Conservation (phyloP, 2,329 filamentous ascomycete species). For the Tolypocladium endophyticum region DNA sequence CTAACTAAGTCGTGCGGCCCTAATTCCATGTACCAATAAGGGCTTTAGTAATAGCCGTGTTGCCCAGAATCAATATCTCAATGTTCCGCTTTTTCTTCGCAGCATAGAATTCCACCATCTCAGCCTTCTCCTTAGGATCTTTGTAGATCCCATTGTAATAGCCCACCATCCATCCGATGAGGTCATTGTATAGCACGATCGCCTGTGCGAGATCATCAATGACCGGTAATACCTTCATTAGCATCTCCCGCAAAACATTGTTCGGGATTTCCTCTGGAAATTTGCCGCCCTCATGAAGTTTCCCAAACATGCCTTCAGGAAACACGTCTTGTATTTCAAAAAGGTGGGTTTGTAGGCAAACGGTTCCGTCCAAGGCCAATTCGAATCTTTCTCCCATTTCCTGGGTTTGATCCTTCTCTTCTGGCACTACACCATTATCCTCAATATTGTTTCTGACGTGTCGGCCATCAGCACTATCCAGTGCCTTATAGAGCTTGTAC, state of each 20-base stretch:
- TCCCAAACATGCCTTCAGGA: no score
- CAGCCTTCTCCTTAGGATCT: neutral
- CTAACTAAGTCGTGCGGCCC: neutral
- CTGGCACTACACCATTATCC: neutral
- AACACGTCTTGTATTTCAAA: neutral
- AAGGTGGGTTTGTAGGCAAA: neutral
- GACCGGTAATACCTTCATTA: neutral
- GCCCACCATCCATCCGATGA: neutral
- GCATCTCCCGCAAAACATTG: neutral
- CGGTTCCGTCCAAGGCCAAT: neutral
- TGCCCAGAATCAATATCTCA: neutral
- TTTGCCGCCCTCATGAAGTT: no score
- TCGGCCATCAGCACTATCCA: neutral
- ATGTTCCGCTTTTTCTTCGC: neutral
- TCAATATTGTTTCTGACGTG: neutral
- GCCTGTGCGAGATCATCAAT: neutral
- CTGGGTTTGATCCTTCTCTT: neutral
- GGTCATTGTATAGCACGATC: neutral
- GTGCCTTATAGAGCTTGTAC: neutral
- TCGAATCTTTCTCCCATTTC: neutral
- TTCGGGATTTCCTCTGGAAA: neutral
- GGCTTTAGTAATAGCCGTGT: neutral
- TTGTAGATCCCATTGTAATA: neutral
- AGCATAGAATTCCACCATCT: neutral
- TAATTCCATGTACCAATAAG: neutral